phyloP scores from a whole-genome alignment of 2,329 filamentous ascomycete species.

The Penicillium glabrum region DNA sequence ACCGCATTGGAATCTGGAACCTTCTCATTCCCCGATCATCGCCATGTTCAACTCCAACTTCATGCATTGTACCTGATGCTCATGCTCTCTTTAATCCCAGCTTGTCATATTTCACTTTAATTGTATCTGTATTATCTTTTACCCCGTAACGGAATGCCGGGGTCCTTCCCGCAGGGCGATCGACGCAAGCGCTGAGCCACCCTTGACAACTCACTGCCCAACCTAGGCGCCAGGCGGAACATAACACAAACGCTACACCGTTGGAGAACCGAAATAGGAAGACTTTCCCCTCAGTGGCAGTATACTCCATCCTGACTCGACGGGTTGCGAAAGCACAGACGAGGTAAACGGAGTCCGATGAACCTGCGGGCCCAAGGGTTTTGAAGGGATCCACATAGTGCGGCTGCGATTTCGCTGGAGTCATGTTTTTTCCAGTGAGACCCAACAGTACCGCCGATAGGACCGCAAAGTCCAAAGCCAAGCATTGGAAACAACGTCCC shows the following conservation, averaged over 20 bases:
- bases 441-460: constrained; percentile 33
- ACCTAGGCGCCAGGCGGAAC: constrained; percentile 33
- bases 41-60: not conserved
- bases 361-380: constrained; percentile 17
- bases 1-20: constrained; percentile 14
- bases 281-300: constrained; percentile 8
- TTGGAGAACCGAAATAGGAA: constrained; percentile 21
- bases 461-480: constrained; percentile 28
- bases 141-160: constrained; percentile 26
- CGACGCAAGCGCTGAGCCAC: constrained; percentile 27
- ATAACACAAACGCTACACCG: constrained; percentile 7
- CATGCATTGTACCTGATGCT: constrained; percentile 1
- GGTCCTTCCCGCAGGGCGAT: constrained; percentile 25
- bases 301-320: not conserved
- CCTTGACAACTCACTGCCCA: constrained; percentile 24
- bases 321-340: constrained; percentile 10
- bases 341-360: constrained; percentile 13
- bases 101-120: not conserved
- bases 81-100: not conserved
- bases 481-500: constrained; percentile 28
- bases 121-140: not conserved
- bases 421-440: constrained; percentile 41
- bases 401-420: constrained; percentile 25
- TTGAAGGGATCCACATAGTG: constrained; percentile 25
- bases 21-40: not conserved